phyloP scores from a whole-genome alignment of 805 yeast genomes.

The Limtongia smithiae region DNA sequence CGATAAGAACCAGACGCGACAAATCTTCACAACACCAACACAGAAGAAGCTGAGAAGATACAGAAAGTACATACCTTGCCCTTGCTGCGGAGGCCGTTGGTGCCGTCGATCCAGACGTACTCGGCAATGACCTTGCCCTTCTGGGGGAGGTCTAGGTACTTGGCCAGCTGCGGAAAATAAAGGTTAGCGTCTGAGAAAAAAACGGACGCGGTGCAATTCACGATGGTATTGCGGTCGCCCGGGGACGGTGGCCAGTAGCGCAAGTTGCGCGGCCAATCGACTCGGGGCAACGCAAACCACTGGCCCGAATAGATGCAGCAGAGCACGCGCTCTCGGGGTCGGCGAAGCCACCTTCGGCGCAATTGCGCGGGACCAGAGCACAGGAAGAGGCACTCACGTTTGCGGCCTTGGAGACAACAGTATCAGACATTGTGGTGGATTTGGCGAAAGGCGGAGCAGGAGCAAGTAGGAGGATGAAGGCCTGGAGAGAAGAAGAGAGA shows the following conservation, averaged over 20 bases:
- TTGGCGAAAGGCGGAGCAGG: background rate
- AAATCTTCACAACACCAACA: background rate
- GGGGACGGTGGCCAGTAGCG: background rate
- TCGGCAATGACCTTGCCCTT: slow-evolving; percentile 87
- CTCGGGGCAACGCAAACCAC: too few relatives aligned
- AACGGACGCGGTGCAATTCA: background rate
- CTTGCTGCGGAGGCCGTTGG: slow-evolving; percentile 88
- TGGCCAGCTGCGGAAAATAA: slow-evolving; percentile 51
- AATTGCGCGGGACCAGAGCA: background rate
- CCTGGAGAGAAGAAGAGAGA: slow-evolving; percentile 4
- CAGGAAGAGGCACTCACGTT: slow-evolving; percentile 19
- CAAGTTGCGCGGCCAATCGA: background rate
- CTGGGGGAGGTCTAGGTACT: slow-evolving; percentile 81
- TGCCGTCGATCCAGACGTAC: slow-evolving; percentile 96
- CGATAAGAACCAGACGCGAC: background rate
- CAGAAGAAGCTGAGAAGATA: background rate
- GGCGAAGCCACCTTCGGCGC: too few relatives aligned
- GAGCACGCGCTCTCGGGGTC: background rate
- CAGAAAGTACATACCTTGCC: slow-evolving; percentile 45
- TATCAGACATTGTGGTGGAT: slow-evolving; percentile 24
- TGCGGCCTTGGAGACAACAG: slow-evolving; percentile 28
- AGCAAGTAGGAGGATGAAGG: slow-evolving; percentile 5
- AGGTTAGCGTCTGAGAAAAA: background rate
- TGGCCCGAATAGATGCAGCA: background rate
- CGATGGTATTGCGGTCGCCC: too few relatives aligned